Evolutionary conservation across 129 eudicot genomes (phyloP).

Genomic region (carrot (Daucus carota)): DNA sequence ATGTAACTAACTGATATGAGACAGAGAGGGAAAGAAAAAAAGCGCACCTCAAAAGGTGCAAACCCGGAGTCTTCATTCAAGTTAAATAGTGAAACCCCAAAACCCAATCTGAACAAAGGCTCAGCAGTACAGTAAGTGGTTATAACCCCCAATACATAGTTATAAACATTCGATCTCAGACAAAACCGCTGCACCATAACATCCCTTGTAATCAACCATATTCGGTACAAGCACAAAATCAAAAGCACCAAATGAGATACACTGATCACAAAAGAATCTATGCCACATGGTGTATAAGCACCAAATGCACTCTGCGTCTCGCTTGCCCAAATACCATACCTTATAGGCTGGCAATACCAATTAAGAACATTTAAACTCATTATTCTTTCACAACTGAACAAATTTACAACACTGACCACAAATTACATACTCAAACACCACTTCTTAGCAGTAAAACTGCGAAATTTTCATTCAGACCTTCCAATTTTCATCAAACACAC

Average conservation of each 20-base stretch:
- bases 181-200: slow-evolving; percentile 37
- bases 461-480: too few relatives aligned
- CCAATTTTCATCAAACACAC: background rate
- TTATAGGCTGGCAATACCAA: slow-evolving; percentile 67
- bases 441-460: background rate
- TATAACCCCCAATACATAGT: slow-evolving; percentile 39
- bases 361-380: slow-evolving; percentile 47
- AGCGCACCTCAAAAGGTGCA: slow-evolving; percentile 64
- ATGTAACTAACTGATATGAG: background rate
- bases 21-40: too few relatives aligned
- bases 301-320: slow-evolving; percentile 51
- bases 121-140: slow-evolving; percentile 50
- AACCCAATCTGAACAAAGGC: slow-evolving; percentile 46
- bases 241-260: slow-evolving; percentile 47
- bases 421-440: background rate
- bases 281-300: slow-evolving; percentile 64
- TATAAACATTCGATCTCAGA: slow-evolving; percentile 40
- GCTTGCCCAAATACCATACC: slow-evolving; percentile 58
- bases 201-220: slow-evolving; percentile 45
- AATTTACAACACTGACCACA: background rate
- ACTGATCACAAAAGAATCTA: slow-evolving; percentile 38
- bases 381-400: background rate
- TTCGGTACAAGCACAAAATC: slow-evolving; percentile 44
- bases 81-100: slow-evolving; percentile 41
- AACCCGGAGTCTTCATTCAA: slow-evolving; percentile 40